Base-by-base conservation (phyloP, 495 filamentous ascomycete species). In the Pseudoneurospora amorphoporcata region DNA sequence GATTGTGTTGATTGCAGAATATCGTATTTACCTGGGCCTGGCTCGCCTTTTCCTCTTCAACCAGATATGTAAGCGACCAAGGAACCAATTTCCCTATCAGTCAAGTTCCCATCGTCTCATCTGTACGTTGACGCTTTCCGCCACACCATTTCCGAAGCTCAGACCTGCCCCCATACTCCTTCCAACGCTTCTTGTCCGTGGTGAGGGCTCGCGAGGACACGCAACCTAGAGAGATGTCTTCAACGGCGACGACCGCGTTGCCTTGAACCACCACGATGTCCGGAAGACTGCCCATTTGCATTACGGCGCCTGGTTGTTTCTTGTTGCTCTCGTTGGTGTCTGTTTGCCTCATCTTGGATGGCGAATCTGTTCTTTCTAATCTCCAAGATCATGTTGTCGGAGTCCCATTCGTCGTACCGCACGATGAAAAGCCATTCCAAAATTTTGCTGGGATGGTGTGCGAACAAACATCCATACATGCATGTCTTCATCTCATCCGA, bases 361-460 rank as follows among this genome's bases (percentile, higher is more conserved):
- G 0, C 0, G 10, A 1, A 0, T 2, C 10, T 61, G 23, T 8
- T 0, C 53, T 14, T 0, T 32, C 23, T 61, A 1, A 61, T 61
- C 0, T 16, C 5, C 10, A 29, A 35, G 0, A 61, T 65, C 32
- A 65, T 16, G 3, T 17, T 65, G n/a, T 65, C 0, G 12, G 29
- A 37, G 29, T 65, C 14, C 29, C 12, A 65, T 0, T 65, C 12
- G 7, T 65, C 0, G 53, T 65, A 65, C 0, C 0, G 0, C 10
- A 0, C 0, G 1, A 32, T 16, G 0, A 32, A 12, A 35, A 12
- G 8, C 0, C 0, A 1, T 23, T 23, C 23, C 53, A 61, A 61
- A 0, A 0, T 0, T 0, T 8, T 0, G 53, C 23, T 61, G 53
- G 23, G 23, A 19, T 58, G 19, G 23, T 16, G 23, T 23, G n/a